phyloP scores from a whole-genome alignment of 257 asterid genomes.

The Rauvolfia tetraphylla region DNA sequence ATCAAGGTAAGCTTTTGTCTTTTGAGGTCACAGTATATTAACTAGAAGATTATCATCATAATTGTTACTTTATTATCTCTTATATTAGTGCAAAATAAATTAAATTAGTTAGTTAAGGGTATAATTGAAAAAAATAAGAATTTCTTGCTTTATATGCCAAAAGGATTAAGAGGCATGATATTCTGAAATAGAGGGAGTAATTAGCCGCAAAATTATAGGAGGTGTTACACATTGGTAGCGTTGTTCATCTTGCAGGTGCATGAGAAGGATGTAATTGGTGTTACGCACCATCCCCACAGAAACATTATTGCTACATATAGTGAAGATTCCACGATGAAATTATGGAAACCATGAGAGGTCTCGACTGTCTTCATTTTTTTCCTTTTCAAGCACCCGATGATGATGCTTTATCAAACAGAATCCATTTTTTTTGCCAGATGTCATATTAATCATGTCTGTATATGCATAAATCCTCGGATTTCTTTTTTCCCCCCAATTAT shows the following conservation, averaged over 20 bases:
- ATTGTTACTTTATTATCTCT: no score
- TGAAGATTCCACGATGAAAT: constrained; percentile 79
- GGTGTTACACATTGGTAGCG: no score
- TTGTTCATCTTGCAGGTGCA: constrained; percentile 56
- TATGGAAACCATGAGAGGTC: constrained; percentile 77
- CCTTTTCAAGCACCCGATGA: background rate
- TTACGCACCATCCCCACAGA: constrained; percentile 90
- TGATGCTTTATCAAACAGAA: background rate
- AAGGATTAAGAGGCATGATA: no score
- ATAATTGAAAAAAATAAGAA: no score
- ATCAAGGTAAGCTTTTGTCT: constrained; percentile 64
- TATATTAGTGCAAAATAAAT: no score
- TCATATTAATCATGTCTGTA: background rate
- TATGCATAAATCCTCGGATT: background rate
- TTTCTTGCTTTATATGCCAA: no score
- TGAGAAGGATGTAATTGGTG: constrained; percentile 90
- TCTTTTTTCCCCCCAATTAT: background rate
- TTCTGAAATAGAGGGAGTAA: no score
- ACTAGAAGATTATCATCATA: background rate
- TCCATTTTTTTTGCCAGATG: background rate
- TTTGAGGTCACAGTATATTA: background rate
- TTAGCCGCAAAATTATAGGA: no score
- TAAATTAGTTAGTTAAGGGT: no score
- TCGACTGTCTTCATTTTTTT: background rate
- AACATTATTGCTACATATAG: constrained; percentile 83